Evolutionary conservation across 495 filamentous ascomycete genomes (phyloP), one percentile per base, ranked within the genome.

Genomic region (Annulohypoxylon stygium): DNA sequence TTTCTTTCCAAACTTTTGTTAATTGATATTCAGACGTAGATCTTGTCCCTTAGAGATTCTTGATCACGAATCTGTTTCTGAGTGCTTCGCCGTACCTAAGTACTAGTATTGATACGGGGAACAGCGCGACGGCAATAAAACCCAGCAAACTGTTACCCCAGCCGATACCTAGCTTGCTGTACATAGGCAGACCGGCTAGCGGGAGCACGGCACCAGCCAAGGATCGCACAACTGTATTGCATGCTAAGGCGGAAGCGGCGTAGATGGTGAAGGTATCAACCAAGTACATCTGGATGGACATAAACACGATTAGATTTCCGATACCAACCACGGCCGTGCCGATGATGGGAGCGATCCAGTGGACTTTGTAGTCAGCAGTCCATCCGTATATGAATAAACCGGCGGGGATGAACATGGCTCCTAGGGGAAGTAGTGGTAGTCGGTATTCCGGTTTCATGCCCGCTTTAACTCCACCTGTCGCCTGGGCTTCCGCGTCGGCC

Each of bases 121-220:
- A 78, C 65, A 89, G 59, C 12, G 78, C 78, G 14, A 90, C 54
- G 12, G 84, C 83, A 51, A 90, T 77, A 48, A 89, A 90, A 0
- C 78, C 89, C 30, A 91, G 76, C 34, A 88, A 62, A 14, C 82
- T 86, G 69, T 90, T 91, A 0, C 88, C 89, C 88, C 89, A 91
- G 4, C 89, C 89, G n/a, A 87, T 78, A 0, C 88, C 88, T 0
- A 92, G 78, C 0, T 70, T 70, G 0, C 75, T 61, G 62, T 89
- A 91, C 84, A 92, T 86, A 0, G 41, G 62, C 34, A 84, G 73
- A 6, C 88, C 88, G 8, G 83, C 86, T 5, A 91, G 79, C 1
- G 89, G 89, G n/a, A 91, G 71, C 23, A 90, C 80, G 0, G 86
- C 86, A 23, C 87, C 89, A 9, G 86, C 82, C 18, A 89, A 67